phyloP scores from a whole-genome alignment of 768 basidiomycete species.

The Tricholoma furcatifolium region DNA sequence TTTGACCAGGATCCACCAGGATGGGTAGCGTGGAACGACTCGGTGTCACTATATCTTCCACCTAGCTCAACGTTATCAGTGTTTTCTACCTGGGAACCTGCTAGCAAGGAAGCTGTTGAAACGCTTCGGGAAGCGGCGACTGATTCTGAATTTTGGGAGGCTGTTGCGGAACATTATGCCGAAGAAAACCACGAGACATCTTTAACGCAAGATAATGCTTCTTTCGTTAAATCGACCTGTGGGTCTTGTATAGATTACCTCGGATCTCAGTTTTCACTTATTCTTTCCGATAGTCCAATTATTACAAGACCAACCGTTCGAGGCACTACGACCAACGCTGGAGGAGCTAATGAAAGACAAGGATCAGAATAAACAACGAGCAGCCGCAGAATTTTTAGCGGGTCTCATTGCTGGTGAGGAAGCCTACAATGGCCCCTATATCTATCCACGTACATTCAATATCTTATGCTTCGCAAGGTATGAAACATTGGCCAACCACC shows the following conservation, averaged over 20 bases:
- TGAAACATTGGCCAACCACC: constrained; percentile 83
- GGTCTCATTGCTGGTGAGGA: constrained; percentile 61
- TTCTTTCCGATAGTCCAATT: constrained; percentile 57
- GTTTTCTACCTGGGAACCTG: constrained; percentile 59
- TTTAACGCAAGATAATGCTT: constrained; percentile 68
- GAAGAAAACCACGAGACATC: constrained; percentile 74
- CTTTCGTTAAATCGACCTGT: constrained; percentile 77
- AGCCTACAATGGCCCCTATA: background rate
- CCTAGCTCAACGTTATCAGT: constrained; percentile 50
- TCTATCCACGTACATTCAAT: background rate
- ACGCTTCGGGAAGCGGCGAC: constrained; percentile 47
- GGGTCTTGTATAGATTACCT: constrained; percentile 20
- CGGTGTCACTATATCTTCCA: constrained; percentile 41
- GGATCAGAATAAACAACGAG: constrained; percentile 85
- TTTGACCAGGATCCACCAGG: constrained; percentile 60
- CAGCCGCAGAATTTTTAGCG: constrained; percentile 81
- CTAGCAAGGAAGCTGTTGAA: constrained; percentile 48
- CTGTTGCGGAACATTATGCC: constrained; percentile 64
- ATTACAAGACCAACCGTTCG: constrained; percentile 71
- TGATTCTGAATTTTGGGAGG: constrained; percentile 62
- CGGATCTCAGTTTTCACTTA: constrained; percentile 1
- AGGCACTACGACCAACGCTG: constrained; percentile 57
- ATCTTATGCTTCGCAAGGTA: constrained; percentile 42
- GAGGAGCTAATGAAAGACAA: constrained; percentile 65
- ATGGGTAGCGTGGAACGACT: constrained; percentile 64